Base-by-base conservation (phyloP, 495 filamentous ascomycete genomes). In the Aspergillus nanangensis region DNA sequence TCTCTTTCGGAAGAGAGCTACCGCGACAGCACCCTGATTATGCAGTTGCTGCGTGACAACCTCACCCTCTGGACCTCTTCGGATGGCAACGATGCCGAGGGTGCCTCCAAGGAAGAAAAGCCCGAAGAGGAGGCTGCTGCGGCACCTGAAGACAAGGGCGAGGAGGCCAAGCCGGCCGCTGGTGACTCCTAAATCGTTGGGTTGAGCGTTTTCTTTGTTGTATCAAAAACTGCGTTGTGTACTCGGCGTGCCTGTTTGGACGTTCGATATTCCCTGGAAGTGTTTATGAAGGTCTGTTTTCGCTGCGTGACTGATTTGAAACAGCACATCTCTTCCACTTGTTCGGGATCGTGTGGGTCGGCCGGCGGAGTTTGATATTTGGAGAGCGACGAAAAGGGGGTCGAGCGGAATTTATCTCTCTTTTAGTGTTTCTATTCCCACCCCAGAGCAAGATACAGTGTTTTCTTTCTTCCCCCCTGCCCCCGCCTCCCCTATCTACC, bases 21-120 rank as follows among this genome's bases (percentile, higher is more conserved):
- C 83, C 91, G 94, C 59, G 93, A 98, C 74, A 96, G 92, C 83
- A 99, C 93, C 38, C 84, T 99, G 57, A 99, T 99, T 78, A 99
- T 99, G 93, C 93, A 99, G 82, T 80, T 99, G 38, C 87, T 99
- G 67, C 90, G 92, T 66, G 93, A 99, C 72, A 99, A 99, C 79
- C 79, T 99, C 51, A 99, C 93, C 54, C 86, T 99, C 64, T 99
- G 93, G 93, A 99, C 93, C 58, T 97, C 93, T 44, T 95, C 91
- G 38, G 93, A 97, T 61, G 87, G 82, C 58, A 82, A 79, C 51
- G 93, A 97, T 65, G 75, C 80, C 47, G 93, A 97, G 55, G 72
- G 78, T 41, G 63, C 68, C 39, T 77, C 83, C 64, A 78, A 86
- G 65, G 75, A 84, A 47, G 84, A 87, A 53, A 77, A 80, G 56